Evolutionary conservation across 768 basidiomycete species (phyloP).

Genomic region (Phanerochaete sordida): DNA sequence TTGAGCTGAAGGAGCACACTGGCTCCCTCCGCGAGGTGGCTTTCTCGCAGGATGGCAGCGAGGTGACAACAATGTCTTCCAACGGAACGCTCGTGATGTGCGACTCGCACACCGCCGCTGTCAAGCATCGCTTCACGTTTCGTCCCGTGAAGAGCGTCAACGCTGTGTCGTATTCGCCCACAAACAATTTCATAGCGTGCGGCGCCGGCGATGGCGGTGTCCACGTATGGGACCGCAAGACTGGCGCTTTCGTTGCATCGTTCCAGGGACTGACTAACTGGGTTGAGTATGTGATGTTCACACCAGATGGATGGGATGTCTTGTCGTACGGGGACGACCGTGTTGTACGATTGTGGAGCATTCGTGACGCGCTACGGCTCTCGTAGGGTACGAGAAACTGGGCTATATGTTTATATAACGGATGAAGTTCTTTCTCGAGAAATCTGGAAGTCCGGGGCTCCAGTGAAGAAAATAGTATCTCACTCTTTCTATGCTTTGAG

Average conservation of each 20-base stretch:
- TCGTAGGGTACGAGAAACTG: too few species aligned
- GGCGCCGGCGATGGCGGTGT: conserved; percentile 19
- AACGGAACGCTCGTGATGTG: conserved; percentile 23
- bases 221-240: conserved; percentile 9
- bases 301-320: conserved; percentile 38
- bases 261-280: conserved; percentile 25
- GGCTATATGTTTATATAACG: too few species aligned
- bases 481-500: too few species aligned
- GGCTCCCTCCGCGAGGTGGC: conserved; percentile 30
- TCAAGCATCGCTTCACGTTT: conserved; percentile 8
- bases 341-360: conserved; percentile 17
- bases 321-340: conserved; percentile 40
- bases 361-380: too few species aligned
- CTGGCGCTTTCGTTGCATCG: conserved; percentile 7
- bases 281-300: conserved; percentile 34
- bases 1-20: conserved; percentile 13
- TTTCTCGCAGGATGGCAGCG: conserved; percentile 41
- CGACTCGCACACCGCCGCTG: conserved; percentile 17
- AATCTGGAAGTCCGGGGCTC: too few species aligned
- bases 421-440: too few species aligned
- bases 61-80: conserved; percentile 37
- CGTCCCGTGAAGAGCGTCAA: background rate
- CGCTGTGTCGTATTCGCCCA: conserved; percentile 7
- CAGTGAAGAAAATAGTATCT: too few species aligned
- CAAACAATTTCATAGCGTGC: conserved; percentile 16